phyloP scores from a whole-genome alignment of 2,329 filamentous ascomycete species.

The Cercospora sesami region DNA sequence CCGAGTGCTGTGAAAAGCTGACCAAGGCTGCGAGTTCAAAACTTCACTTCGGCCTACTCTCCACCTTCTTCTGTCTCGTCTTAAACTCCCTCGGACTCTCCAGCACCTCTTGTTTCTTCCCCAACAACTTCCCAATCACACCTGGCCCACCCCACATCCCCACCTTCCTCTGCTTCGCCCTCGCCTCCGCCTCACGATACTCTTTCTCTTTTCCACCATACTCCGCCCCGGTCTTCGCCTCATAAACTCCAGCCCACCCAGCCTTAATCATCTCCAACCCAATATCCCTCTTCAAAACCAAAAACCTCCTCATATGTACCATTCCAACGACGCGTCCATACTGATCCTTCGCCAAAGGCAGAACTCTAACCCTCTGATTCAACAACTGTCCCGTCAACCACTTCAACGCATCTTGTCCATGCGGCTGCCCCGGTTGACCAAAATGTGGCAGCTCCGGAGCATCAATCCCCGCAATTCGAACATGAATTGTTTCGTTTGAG shows the following conservation, averaged over 20 bases:
- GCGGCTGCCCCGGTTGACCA: constrained; percentile 82
- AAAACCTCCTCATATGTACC: constrained; percentile 59
- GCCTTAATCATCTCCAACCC: constrained; percentile 84
- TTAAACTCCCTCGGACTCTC: constrained; percentile 92
- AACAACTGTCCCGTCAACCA: constrained; percentile 77
- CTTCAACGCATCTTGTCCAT: constrained; percentile 72
- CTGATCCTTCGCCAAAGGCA: constrained; percentile 82
- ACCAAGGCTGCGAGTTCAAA: background rate
- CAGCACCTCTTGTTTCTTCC: constrained; percentile 57
- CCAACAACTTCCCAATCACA: constrained; percentile 44
- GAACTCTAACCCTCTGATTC: constrained; percentile 73
- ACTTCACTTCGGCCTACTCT: constrained; percentile 24
- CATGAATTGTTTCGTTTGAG: constrained; percentile 64
- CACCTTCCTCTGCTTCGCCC: constrained; percentile 43
- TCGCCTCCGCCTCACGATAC: constrained; percentile 64
- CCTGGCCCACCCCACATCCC: constrained; percentile 64
- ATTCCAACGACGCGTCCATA: constrained; percentile 89
- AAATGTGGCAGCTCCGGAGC: constrained; percentile 93
- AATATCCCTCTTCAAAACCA: constrained; percentile 74
- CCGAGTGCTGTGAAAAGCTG: background rate
- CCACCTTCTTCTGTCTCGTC: constrained; percentile 53
- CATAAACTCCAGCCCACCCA: constrained; percentile 87
- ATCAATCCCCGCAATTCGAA: constrained; percentile 88
- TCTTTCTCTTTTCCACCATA: constrained; percentile 68
- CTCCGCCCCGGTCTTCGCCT: constrained; percentile 85